Evolutionary conservation across 495 filamentous ascomycete genomes (phyloP).

Genomic region (Penicillium flavigenum): DNA sequence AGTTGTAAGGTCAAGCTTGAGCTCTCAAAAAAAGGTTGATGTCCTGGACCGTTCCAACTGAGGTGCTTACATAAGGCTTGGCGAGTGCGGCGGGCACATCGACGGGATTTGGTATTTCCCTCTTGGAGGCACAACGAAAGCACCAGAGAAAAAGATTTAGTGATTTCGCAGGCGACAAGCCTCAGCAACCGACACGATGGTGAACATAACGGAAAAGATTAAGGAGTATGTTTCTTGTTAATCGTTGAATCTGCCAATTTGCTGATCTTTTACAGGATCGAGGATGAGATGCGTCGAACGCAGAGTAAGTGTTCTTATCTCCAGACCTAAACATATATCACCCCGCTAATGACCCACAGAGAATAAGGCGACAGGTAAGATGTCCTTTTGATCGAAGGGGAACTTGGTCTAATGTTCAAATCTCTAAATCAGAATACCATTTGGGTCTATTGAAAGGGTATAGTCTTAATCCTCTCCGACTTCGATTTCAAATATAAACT

Average conservation of each 20-base stretch:
- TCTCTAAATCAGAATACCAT: slow-evolving; percentile 75
- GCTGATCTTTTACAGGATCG: slow-evolving; percentile 65
- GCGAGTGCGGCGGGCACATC: neutral
- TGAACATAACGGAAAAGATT: slow-evolving; percentile 99
- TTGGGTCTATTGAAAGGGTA: slow-evolving; percentile 97
- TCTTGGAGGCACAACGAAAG: slow-evolving; percentile 5
- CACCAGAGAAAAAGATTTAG: slow-evolving; percentile 7
- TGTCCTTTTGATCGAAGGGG: neutral
- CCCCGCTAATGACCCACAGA: slow-evolving; percentile 59
- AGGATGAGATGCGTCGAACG: slow-evolving; percentile 98
- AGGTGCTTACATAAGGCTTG: slow-evolving; percentile 27
- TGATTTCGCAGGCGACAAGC: slow-evolving; percentile 27
- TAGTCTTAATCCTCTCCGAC: slow-evolving; percentile 3
- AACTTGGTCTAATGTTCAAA: slow-evolving; percentile 20
- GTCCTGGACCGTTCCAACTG: neutral
- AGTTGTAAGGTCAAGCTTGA: slow-evolving; percentile 11
- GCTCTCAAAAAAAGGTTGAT: slow-evolving; percentile 10
- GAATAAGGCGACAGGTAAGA: slow-evolving; percentile 95
- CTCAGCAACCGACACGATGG: slow-evolving; percentile 69
- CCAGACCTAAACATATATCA: slow-evolving; percentile 22
- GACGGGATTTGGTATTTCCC: slow-evolving; percentile 31
- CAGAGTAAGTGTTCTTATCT: slow-evolving; percentile 65
- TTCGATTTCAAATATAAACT: neutral
- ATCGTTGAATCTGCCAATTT: slow-evolving; percentile 10
- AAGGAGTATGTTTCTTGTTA: slow-evolving; percentile 70